Evolutionary conservation across 495 filamentous ascomycete genomes (phyloP), one percentile per base, ranked within the genome.

Genomic region (Hypoxylon perforatum): DNA sequence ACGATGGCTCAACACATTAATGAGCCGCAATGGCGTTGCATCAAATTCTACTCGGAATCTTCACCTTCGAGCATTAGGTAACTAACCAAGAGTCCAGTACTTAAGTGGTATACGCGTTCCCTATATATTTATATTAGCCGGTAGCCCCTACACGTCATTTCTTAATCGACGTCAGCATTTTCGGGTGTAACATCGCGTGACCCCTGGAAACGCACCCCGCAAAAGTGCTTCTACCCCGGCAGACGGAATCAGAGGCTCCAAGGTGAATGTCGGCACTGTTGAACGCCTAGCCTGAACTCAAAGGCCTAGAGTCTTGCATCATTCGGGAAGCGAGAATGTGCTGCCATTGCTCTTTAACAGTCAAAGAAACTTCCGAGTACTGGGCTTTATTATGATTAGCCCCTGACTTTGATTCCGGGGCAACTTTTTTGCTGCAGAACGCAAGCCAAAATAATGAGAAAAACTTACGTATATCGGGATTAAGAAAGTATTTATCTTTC

Each of bases 91-190:
- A 19, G 12, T 3, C 18, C 36, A n/a, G 15, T 30, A 19, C 30
- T 25, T 49, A 63, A 48, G 54, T 42, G 42, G 35, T 42, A 42
- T 63, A 63, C 51, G 59, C 51, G 59, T 63, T 63, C 59, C 18
- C 14, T 57, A 44, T 50, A 63, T 63, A 49, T 51, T 44, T 18
- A 46, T 52, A 65, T 65, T 65, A 65, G 41, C 54, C 62, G 54
- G 39, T 48, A 41, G 21, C 28, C 21, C 25, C 8, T 42, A 30
- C 42, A 54, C 62, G 54, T 49, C 46, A 65, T 19, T 18, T 21
- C 21, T 21, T 53, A 10, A 48, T 47, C 45, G 36, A 41, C 18
- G 35, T 30, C 4, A 8, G 4, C 22, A 15, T 33, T 41, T 17
- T 41, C 39, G 28, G 28, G 8, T 22, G 25, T 46, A 21, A 59